Conservation (phyloP, 2,329 filamentous ascomycete species). For the Fusarium dlaminii region DNA sequence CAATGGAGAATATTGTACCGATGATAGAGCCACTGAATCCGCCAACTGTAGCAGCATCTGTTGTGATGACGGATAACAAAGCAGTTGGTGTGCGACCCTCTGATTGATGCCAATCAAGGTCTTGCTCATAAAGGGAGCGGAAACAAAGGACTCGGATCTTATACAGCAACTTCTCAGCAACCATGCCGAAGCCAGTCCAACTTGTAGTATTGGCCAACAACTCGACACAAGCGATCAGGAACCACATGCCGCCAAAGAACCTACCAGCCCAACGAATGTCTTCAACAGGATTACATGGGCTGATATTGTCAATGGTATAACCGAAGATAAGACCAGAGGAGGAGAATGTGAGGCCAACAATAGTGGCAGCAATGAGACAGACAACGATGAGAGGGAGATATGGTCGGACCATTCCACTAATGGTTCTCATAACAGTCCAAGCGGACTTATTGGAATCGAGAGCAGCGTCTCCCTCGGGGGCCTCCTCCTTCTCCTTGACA, state of each 20-base stretch:
- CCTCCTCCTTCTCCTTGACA: constrained; percentile 44
- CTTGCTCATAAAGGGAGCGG: constrained; percentile 71
- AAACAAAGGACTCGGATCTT: constrained; percentile 71
- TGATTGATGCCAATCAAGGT: constrained; percentile 76
- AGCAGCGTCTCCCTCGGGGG: constrained; percentile 47
- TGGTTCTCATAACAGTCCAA: constrained; percentile 51
- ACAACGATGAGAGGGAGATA: constrained; percentile 52
- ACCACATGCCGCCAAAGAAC: constrained; percentile 67
- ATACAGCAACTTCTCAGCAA: constrained; percentile 72
- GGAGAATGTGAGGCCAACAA: constrained; percentile 65
- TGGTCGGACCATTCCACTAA: constrained; percentile 51
- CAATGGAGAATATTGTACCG: constrained; percentile 73
- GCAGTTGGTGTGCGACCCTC: constrained; percentile 67
- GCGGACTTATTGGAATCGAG: constrained; percentile 53
- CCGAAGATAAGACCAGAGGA: constrained; percentile 64
- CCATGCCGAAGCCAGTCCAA: constrained; percentile 57
- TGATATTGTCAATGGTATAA: constrained; percentile 54
- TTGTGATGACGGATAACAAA: constrained; percentile 74
- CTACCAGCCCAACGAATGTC: constrained; percentile 50
- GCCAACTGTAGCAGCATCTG: constrained; percentile 72
- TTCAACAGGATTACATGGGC: constrained; percentile 55
- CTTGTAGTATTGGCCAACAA: constrained; percentile 66
- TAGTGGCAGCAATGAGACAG: constrained; percentile 55
- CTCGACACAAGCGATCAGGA: constrained; percentile 59
- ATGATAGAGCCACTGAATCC: constrained; percentile 76